Evolutionary conservation across 495 filamentous ascomycete genomes (phyloP).

Genomic region (Clavariopsis aquatica): DNA sequence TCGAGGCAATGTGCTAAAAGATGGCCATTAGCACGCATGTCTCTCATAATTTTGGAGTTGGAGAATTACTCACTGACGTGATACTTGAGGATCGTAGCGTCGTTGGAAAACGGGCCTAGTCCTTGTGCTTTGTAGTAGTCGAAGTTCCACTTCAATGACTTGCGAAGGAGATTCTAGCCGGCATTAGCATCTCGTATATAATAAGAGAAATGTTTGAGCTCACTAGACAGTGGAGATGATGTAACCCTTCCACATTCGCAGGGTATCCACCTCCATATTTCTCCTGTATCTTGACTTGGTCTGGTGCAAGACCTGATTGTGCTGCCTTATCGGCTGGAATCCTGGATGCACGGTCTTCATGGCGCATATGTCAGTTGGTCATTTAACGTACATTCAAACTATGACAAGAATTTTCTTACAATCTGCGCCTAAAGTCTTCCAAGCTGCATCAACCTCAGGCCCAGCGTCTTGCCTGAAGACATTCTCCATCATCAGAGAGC

Average conservation of each 20-base stretch:
- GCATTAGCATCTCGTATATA: not conserved
- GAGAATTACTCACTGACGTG: slow-evolving; percentile 47
- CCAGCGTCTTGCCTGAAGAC: slow-evolving; percentile 54
- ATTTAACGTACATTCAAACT: not conserved
- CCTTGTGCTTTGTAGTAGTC: slow-evolving; percentile 55
- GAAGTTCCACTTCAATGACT: slow-evolving; percentile 59
- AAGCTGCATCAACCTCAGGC: slow-evolving; percentile 61
- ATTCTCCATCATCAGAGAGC: slow-evolving; percentile 56
- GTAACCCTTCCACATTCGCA: slow-evolving; percentile 59
- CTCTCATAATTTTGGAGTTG: not conserved
- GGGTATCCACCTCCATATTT: slow-evolving; percentile 59
- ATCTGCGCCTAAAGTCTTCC: slow-evolving; percentile 56
- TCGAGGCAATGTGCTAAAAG: slow-evolving; percentile 55
- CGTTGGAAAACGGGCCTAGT: slow-evolving; percentile 55
- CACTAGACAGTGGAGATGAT: slow-evolving; percentile 61
- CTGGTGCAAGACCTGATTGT: slow-evolving; percentile 45
- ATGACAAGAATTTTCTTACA: slow-evolving; percentile 40
- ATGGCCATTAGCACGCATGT: not conserved
- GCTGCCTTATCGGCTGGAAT: slow-evolving; percentile 12
- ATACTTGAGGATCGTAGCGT: slow-evolving; percentile 50
- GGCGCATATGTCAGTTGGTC: not conserved
- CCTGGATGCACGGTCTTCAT: slow-evolving; percentile 7
- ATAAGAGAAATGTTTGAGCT: not conserved
- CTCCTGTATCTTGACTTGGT: slow-evolving; percentile 56
- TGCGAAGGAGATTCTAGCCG: slow-evolving; percentile 52